These are phyloP conservation scores for Panicum miliaceum DNA, from an alignment of 176 grass and related monocot species.

Conservation along the genomic window DNA sequence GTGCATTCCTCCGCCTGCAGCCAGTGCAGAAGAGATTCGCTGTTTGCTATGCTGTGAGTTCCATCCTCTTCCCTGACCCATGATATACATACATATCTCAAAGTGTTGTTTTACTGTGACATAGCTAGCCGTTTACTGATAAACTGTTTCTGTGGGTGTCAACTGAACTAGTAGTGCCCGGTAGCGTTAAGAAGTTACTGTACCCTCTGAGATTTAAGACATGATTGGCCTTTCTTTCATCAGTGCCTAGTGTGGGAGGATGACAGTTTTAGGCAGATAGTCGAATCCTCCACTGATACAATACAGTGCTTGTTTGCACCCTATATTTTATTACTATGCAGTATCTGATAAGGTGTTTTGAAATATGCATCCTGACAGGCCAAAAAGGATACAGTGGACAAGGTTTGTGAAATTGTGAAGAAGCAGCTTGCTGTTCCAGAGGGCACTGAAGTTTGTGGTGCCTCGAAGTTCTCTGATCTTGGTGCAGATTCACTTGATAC, in stretches of 20 bases:
- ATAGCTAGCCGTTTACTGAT: not conserved
- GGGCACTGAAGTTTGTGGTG: conserved; percentile 39
- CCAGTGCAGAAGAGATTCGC: conserved; percentile 36
- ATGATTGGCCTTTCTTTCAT: too few species aligned
- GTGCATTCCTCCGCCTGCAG: conserved; percentile 47
- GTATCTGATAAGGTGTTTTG: not conserved
- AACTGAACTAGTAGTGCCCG: conserved; percentile 6
- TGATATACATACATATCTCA: not conserved
- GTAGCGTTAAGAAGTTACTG: not conserved
- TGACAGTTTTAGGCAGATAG: not conserved
- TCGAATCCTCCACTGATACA: not conserved
- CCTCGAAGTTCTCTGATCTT: conserved; percentile 60
- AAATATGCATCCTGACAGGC: conserved; percentile 43
- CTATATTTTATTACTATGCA: not conserved
- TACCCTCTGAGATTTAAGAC: too few species aligned
- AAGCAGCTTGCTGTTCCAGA: conserved; percentile 72
- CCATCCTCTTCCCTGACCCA: not conserved
- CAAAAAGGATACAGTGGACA: conserved; percentile 56
- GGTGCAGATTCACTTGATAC: conserved; percentile 74
- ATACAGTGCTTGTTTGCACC: not conserved
- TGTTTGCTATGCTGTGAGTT: conserved; percentile 51
- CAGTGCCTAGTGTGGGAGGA: not conserved
- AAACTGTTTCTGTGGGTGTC: not conserved
- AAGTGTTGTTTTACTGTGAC: not conserved
- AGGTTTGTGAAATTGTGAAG: conserved; percentile 71